These are phyloP conservation scores for Deinandra increscens DNA, from an alignment of 129 eudicot species.

Conservation along the genomic window DNA sequence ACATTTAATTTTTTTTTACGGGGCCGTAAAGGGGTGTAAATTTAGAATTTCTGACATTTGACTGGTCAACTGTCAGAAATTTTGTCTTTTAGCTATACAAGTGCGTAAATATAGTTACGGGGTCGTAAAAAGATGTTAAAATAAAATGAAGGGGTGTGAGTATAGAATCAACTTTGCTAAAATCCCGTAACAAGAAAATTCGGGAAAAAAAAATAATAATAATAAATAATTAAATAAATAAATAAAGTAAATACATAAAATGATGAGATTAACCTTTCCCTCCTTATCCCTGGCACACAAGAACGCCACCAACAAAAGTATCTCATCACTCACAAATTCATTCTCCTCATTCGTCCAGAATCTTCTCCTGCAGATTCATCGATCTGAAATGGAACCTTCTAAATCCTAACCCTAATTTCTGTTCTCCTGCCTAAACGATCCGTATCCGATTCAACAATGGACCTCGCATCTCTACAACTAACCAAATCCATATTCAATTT, in stretches of 20 bases:
- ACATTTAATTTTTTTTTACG: too few species aligned
- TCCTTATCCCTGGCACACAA: constrained; percentile 18
- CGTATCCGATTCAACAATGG: constrained; percentile 37
- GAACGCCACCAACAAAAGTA: constrained; percentile 27
- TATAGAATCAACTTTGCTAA: too few species aligned
- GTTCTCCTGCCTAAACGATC: not conserved
- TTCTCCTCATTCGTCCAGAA: not conserved
- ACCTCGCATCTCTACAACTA: constrained; percentile 34
- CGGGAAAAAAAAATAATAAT: too few species aligned
- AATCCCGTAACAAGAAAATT: too few species aligned
- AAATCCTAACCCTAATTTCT: constrained; percentile 31
- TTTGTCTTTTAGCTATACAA: too few species aligned
- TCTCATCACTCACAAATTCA: constrained; percentile 3
- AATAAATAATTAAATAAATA: not conserved
- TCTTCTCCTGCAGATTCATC: not conserved
- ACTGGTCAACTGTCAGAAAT: too few species aligned
- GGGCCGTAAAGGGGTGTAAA: too few species aligned
- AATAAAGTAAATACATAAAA: not conserved
- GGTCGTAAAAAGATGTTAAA: too few species aligned
- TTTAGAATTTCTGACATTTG: too few species aligned
- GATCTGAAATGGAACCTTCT: not conserved
- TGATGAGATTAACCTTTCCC: constrained; percentile 19
- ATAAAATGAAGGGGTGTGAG: too few species aligned
- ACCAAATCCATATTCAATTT: constrained; percentile 44
- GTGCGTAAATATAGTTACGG: too few species aligned